Conservation (phyloP, 441 rosid species). For the Pelargonium cotyledonis region DNA sequence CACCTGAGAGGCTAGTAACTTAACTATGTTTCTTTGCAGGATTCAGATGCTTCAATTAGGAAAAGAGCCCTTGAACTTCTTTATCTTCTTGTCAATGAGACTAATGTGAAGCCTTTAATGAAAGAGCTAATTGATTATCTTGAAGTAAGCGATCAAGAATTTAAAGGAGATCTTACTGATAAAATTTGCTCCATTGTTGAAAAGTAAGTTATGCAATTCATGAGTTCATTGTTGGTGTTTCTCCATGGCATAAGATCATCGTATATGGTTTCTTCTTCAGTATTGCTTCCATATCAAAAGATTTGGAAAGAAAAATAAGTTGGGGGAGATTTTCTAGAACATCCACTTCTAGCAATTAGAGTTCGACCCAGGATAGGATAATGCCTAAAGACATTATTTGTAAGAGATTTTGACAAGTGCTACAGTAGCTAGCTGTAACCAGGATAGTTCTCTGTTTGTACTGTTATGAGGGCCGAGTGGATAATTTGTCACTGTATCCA, state of each 20-base stretch:
- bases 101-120: constrained; percentile 78
- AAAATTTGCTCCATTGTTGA: constrained; percentile 93
- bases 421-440: neutral
- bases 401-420: no score
- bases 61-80: constrained; percentile 97
- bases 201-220: constrained; percentile 57
- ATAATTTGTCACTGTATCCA: neutral
- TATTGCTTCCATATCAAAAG: neutral
- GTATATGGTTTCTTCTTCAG: constrained; percentile 10
- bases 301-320: neutral
- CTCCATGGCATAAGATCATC: constrained; percentile 2
- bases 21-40: constrained; percentile 43
- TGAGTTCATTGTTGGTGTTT: constrained; percentile 4
- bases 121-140: constrained; percentile 91
- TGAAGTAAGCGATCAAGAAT: constrained; percentile 93
- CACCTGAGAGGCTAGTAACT: constrained; percentile 18
- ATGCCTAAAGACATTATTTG: no score
- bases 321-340: neutral
- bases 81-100: constrained; percentile 80
- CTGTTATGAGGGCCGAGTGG: neutral
- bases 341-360: no score
- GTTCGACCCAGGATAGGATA: no score
- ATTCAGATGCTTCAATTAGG: constrained; percentile 94
- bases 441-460: neutral
- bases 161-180: constrained; percentile 94